Conservation (phyloP, 148 eudicot genomes). For the Rhododendron molle region DNA sequence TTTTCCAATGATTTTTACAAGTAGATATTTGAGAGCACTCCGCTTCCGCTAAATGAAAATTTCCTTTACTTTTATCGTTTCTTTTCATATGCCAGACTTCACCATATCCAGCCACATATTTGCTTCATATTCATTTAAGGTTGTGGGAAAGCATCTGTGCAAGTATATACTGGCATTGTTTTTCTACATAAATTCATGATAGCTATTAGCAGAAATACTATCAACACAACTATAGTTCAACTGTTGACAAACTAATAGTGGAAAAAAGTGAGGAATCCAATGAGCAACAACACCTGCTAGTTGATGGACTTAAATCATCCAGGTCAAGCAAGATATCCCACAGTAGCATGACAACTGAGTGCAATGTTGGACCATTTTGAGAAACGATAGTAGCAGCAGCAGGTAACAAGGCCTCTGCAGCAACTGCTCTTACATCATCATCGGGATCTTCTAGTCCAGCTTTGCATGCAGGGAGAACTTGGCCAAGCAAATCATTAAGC, state of each 20-base stretch:
- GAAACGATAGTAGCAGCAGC: constrained; percentile 78
- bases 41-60: neutral
- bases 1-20: neutral
- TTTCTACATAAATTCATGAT: neutral
- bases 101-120: neutral
- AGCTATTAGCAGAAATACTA: neutral
- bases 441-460: constrained; percentile 98
- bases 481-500: constrained; percentile 75
- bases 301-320: constrained; percentile 98
- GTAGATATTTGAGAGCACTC: neutral
- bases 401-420: constrained; percentile 97
- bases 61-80: neutral
- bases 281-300: constrained; percentile 53
- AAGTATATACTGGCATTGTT: neutral
- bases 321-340: constrained; percentile 98
- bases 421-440: constrained; percentile 99
- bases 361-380: constrained; percentile 56
- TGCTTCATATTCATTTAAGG: neutral
- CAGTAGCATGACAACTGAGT: constrained; percentile 74
- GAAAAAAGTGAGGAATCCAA: neutral
- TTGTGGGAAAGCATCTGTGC: neutral
- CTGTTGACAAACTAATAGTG: neutral
- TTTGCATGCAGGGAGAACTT: constrained; percentile 92
- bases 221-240: neutral
- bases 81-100: neutral